These are phyloP conservation scores for Penicillium verhagenii DNA, from an alignment of 495 filamentous ascomycete genomes.

Conservation along the genomic window DNA sequence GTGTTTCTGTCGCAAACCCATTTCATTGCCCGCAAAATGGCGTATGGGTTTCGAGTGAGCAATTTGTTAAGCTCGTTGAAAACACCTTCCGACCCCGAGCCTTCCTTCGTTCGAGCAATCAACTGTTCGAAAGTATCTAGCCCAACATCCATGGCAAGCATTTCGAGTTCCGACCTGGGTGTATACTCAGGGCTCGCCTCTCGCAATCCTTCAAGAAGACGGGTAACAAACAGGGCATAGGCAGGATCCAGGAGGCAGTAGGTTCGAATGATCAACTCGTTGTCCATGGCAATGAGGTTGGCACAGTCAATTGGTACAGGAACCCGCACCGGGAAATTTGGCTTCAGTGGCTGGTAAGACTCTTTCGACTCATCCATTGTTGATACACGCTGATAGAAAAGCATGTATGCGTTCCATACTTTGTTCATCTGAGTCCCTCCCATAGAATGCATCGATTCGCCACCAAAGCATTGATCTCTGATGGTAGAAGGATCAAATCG, in stretches of 20 bases:
- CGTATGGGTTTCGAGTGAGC: constrained; percentile 40
- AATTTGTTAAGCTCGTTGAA: constrained; percentile 51
- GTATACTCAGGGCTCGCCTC: constrained; percentile 43
- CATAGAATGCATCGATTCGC: constrained; percentile 45
- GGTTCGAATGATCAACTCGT: constrained; percentile 67
- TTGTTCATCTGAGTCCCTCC: constrained; percentile 57
- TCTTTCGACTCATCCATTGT: constrained; percentile 47
- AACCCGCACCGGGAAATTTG: constrained; percentile 53
- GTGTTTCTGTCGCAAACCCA: constrained; percentile 60
- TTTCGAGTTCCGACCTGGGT: constrained; percentile 54
- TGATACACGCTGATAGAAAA: constrained; percentile 88
- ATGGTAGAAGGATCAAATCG: constrained; percentile 73
- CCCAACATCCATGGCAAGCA: constrained; percentile 60
- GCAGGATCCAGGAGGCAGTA: constrained; percentile 78
- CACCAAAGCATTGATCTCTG: constrained; percentile 77
- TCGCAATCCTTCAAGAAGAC: constrained; percentile 52
- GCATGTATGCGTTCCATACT: constrained; percentile 89
- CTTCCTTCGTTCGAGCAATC: constrained; percentile 70
- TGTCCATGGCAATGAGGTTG: constrained; percentile 66
- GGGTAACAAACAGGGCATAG: constrained; percentile 66
- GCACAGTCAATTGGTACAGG: constrained; percentile 54
- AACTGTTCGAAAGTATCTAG: constrained; percentile 78
- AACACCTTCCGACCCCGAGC: constrained; percentile 59
- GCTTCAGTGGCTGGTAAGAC: constrained; percentile 27
- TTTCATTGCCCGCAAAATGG: constrained; percentile 48